Conservation (phyloP, 495 filamentous ascomycete genomes). For the Platismatia glauca region DNA sequence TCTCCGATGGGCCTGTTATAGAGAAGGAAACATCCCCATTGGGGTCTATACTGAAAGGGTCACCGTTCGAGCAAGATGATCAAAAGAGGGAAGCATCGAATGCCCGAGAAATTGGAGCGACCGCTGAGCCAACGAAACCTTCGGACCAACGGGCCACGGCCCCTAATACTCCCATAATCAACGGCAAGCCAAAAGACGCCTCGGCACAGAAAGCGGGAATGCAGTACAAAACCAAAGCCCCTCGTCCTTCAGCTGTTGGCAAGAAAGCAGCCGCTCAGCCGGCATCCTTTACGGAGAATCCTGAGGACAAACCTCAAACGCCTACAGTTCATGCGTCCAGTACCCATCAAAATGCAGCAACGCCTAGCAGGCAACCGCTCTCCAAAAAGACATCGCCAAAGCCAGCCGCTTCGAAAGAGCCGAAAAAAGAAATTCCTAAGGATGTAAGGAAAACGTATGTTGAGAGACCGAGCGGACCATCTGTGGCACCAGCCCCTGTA, state of each 20-base stretch:
- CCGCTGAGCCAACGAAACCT: constrained; percentile 16
- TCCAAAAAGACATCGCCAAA: constrained; percentile 25
- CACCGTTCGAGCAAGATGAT: constrained; percentile 20
- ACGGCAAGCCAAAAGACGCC: constrained; percentile 3
- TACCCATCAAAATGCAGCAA: constrained; percentile 7
- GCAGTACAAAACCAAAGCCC: constrained; percentile 1
- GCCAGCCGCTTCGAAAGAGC: constrained; percentile 10
- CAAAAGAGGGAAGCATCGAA: constrained; percentile 6
- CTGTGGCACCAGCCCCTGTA: constrained; percentile 13
- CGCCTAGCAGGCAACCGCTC: constrained; percentile 20
- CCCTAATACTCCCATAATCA: constrained; percentile 3
- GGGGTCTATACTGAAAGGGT: constrained; percentile 25
- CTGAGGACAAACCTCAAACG: constrained; percentile 3
- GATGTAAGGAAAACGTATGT: neutral
- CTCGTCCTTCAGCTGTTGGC: constrained; percentile 3
- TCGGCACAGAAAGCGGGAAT: neutral
- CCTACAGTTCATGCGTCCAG: constrained; percentile 10
- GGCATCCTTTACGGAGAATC: neutral
- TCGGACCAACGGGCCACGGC: neutral
- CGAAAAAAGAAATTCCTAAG: constrained; percentile 8
- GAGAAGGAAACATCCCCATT: constrained; percentile 25
- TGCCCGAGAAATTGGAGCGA: neutral
- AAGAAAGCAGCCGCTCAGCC: constrained; percentile 3
- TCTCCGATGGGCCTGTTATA: constrained; percentile 31
- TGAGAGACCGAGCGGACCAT: constrained; percentile 8